A percentile compares a stretch with the other conserved stretches of the same genome.
Conservation (phyloP, 306 rosid species). For the Lathyrus oleraceus region DNA sequence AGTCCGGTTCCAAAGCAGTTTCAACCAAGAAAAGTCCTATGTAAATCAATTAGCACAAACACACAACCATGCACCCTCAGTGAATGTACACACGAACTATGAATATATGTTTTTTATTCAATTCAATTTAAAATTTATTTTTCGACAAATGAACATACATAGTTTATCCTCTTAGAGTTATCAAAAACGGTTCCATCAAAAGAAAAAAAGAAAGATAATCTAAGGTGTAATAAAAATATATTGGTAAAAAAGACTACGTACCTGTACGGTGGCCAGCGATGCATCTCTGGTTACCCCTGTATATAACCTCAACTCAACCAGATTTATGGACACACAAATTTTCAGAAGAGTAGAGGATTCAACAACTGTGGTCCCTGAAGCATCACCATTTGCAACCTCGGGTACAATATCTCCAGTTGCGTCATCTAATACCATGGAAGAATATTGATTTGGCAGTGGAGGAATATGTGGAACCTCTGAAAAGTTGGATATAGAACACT, state of each 20-base stretch:
- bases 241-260: constrained; percentile 27
- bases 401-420: constrained; percentile 40
- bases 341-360: constrained; percentile 56
- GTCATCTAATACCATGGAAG: constrained; percentile 44
- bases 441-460: constrained; percentile 55
- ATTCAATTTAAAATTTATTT: not conserved
- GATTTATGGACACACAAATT: constrained; percentile 64
- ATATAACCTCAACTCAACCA: constrained; percentile 78
- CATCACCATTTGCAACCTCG: constrained; percentile 44
- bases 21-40: too few species aligned
- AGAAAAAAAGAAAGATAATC: not conserved
- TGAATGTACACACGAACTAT: too few species aligned
- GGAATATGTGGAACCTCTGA: constrained; percentile 75
- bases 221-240: not conserved
- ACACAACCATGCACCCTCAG: too few species aligned
- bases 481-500: constrained; percentile 85
- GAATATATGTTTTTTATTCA: not conserved
- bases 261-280: constrained; percentile 92
- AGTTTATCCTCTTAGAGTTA: constrained; percentile 1
- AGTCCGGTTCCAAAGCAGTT: too few species aligned
- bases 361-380: constrained; percentile 43
- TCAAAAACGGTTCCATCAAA: constrained; percentile 7
- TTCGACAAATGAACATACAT: not conserved
- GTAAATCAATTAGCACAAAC: too few species aligned
- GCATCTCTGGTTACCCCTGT: constrained; percentile 73